These are phyloP conservation scores for Edaphochlamys debaryana DNA, from an alignment of 139 green algal genomes.

Conservation along the genomic window DNA sequence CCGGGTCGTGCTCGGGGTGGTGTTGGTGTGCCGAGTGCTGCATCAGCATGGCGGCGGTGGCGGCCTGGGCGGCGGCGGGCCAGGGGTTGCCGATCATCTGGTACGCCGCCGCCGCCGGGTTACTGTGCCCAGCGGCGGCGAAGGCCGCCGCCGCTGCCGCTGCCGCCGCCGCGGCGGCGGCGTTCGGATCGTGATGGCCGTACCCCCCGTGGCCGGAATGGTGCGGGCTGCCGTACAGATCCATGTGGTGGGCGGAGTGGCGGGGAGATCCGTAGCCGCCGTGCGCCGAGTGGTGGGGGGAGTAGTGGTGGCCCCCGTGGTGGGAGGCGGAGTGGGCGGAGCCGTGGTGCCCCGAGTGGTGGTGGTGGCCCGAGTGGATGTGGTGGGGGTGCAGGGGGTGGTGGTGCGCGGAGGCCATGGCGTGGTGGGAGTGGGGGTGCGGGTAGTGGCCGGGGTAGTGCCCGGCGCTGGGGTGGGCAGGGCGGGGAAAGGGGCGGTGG, in stretches of 20 bases:
- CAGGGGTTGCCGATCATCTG: constrained; percentile 25
- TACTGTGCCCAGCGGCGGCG: not conserved
- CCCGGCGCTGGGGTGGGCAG: not conserved
- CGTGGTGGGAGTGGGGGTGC: no score
- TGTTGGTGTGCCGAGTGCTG: not conserved
- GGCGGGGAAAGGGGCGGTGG: not conserved
- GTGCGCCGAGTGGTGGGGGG: not conserved
- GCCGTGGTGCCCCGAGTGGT: constrained; percentile 9
- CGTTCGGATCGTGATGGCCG: not conserved
- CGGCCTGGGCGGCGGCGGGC: constrained; percentile 8
- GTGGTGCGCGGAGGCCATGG: not conserved
- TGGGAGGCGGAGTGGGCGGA: not conserved
- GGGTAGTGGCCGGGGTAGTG: no score
- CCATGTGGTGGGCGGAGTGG: not conserved
- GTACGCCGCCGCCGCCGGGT: not conserved
- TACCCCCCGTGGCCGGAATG: not conserved
- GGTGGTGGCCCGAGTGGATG: not conserved
- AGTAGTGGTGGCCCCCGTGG: not conserved
- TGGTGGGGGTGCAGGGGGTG: not conserved
- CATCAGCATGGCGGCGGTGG: not conserved
- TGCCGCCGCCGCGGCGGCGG: constrained; percentile 9
- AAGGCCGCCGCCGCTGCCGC: constrained; percentile 1
- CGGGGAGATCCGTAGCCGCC: not conserved
- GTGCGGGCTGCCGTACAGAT: not conserved
- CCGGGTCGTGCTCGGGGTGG: not conserved